Evolutionary conservation across 306 rosid species (phyloP).

Genomic region (Macrotyloma uniflorum): DNA sequence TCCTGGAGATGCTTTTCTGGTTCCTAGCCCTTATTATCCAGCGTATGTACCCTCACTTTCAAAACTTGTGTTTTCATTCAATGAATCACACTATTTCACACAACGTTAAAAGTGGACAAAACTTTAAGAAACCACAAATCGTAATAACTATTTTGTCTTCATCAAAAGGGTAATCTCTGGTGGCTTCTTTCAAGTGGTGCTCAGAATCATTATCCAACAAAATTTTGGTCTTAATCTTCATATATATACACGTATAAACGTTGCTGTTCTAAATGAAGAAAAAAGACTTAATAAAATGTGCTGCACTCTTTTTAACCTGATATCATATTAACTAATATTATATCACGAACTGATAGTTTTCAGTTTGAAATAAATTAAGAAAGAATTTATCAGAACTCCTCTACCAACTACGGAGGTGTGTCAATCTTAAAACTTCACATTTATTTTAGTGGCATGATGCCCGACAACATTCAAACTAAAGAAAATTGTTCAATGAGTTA

Average conservation of each 20-base stretch:
- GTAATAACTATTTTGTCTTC: constrained; percentile 22
- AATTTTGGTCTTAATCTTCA: not conserved
- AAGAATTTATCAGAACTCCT: not conserved
- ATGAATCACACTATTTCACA: constrained; percentile 34
- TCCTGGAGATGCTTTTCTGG: constrained; percentile 87
- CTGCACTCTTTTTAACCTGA: not conserved
- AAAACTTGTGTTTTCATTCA: constrained; percentile 9
- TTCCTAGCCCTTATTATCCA: constrained; percentile 93
- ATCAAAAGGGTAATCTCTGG: not conserved
- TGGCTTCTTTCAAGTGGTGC: constrained; percentile 6
- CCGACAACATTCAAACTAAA: not conserved
- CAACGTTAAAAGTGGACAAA: not conserved
- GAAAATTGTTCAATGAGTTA: constrained; percentile 11
- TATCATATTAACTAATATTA: constrained; percentile 3
- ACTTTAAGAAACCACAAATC: constrained; percentile 14
- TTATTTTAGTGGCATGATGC: not conserved
- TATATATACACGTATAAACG: too few species aligned
- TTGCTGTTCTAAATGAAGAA: too few species aligned
- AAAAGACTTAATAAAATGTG: not conserved
- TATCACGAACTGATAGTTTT: not conserved
- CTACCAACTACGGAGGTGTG: not conserved
- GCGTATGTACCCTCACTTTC: constrained; percentile 63
- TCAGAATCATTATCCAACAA: not conserved
- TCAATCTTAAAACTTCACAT: not conserved
- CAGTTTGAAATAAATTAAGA: not conserved